Conservation (phyloP, 495 filamentous ascomycete species). For the Amniculicola lignicola region DNA sequence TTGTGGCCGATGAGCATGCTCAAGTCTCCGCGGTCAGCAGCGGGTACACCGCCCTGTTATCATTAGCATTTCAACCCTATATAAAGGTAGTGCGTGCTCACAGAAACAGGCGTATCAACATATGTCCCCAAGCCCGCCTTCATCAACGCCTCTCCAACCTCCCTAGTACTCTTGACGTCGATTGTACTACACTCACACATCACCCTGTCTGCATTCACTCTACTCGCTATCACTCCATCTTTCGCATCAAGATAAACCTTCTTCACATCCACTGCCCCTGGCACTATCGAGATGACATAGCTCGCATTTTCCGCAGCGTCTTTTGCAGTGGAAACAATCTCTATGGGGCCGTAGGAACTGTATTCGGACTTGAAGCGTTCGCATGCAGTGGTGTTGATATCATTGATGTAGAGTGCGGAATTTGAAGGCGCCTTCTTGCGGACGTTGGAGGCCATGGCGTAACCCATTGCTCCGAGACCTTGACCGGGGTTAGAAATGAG, state of each 20-base stretch:
- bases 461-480: slow-evolving; percentile 36
- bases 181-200: slow-evolving; percentile 33
- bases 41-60: slow-evolving; percentile 29
- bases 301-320: slow-evolving; percentile 26
- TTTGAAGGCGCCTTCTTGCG: slow-evolving; percentile 12
- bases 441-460: slow-evolving; percentile 29
- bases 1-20: slow-evolving; percentile 27
- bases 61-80: neutral
- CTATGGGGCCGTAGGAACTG: slow-evolving; percentile 13
- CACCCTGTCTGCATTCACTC: slow-evolving; percentile 10
- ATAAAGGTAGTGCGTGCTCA: neutral
- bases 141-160: slow-evolving; percentile 23
- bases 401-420: slow-evolving; percentile 28
- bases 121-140: slow-evolving; percentile 19
- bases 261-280: slow-evolving; percentile 21
- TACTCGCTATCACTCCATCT: slow-evolving; percentile 24
- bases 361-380: slow-evolving; percentile 22
- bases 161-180: slow-evolving; percentile 26
- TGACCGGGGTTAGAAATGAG: neutral
- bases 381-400: slow-evolving; percentile 22
- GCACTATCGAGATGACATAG: slow-evolving; percentile 28
- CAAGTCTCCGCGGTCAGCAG: slow-evolving; percentile 25
- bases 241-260: slow-evolving; percentile 25
- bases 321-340: slow-evolving; percentile 17
- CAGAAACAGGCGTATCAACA: slow-evolving; percentile 32